Base-by-base conservation (phyloP, 164 flowering plant species). In the Magnolia officinalis region DNA sequence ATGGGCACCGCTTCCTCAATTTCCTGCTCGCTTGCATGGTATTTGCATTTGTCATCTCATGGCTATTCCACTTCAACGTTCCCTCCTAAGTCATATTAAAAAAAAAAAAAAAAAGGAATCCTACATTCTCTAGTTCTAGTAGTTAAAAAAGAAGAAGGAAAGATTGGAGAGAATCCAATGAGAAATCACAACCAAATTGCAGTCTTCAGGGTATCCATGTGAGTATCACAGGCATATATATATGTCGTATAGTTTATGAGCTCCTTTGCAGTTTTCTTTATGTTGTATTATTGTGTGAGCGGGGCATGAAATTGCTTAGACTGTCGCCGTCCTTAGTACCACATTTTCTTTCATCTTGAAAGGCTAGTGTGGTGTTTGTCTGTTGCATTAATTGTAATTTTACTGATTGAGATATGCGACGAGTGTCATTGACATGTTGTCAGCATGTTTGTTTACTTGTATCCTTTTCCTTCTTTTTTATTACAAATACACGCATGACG, bases 61-160 rank as follows among this genome's bases (percentile, higher is more conserved):
- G 98, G 97, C 96, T 94, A 71, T 92, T 94, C 67, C 97, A 94
- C 87, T 94, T 94, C 86, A 88, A 92, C 50, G 88, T 94, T 72
- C 93, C 95, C 63, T 89, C 92, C 18, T 86, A 71, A 76, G 50
- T 18, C 63, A 23, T 31, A 23, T 24, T 55, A 37, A 37, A 37
- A 37, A 37, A 5, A 37, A 37, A 1, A 37, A 37, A 5, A 37
- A 37, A 1, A 37, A 24, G 13, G 18, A 16, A 31, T 68, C 50
- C 9, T 20, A 31, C 16, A 68, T 68, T 45, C 18, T 68, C 31
- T 29, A 68, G 14, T 5, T 65, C 16, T n/a, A 20, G 50, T 13
- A 29, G 16, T 68, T 26, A 1, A 26, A 68, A 14, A 37, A 26
- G 6, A 68, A 31, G 1, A 37, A 37, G 0, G 45, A 5, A 5